A percentile compares a stretch with the other conserved stretches of the same genome.
These are phyloP conservation scores for Xylaria intraflava DNA, from an alignment of 495 filamentous ascomycete genomes.

Conservation along the genomic window DNA sequence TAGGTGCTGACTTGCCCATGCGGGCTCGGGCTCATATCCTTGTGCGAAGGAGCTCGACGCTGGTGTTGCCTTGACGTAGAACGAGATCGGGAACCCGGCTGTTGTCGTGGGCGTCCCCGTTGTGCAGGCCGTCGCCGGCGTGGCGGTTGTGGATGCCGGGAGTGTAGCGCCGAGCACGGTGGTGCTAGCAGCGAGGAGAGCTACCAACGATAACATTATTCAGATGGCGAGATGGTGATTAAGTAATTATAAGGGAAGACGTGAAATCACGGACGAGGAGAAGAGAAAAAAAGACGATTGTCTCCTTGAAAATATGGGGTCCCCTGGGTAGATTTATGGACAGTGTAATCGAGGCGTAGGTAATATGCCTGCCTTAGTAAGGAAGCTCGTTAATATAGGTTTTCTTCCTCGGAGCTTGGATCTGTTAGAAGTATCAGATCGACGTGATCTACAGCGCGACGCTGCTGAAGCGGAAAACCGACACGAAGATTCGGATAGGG, in stretches of 20 bases:
- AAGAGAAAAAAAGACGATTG: neutral
- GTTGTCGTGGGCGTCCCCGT: conserved; percentile 17
- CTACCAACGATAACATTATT: neutral
- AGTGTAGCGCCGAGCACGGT: conserved; percentile 13
- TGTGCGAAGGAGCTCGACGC: conserved; percentile 6
- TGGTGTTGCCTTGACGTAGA: conserved; percentile 16
- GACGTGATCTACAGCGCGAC: neutral
- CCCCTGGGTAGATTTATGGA: too few species aligned
- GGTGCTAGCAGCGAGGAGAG: neutral
- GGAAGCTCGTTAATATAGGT: too few species aligned
- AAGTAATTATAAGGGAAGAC: neutral
- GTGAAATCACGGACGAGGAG: too few species aligned
- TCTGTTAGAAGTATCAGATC: neutral
- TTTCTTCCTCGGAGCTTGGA: too few species aligned
- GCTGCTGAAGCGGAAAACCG: too few species aligned
- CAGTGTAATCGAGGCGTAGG: too few species aligned
- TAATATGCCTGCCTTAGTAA: neutral
- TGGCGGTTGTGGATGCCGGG: conserved; percentile 2
- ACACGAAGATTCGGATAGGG: too few species aligned
- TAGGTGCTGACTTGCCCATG: conserved; percentile 17
- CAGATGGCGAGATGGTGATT: neutral
- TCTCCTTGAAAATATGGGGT: neutral
- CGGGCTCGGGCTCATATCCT: conserved; percentile 20
- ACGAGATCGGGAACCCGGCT: conserved; percentile 23
- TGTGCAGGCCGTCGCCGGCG: conserved; percentile 13